These are phyloP conservation scores for Endocalyx cinctus DNA, from an alignment of 2,329 filamentous ascomycete genomes.

Conservation along the genomic window DNA sequence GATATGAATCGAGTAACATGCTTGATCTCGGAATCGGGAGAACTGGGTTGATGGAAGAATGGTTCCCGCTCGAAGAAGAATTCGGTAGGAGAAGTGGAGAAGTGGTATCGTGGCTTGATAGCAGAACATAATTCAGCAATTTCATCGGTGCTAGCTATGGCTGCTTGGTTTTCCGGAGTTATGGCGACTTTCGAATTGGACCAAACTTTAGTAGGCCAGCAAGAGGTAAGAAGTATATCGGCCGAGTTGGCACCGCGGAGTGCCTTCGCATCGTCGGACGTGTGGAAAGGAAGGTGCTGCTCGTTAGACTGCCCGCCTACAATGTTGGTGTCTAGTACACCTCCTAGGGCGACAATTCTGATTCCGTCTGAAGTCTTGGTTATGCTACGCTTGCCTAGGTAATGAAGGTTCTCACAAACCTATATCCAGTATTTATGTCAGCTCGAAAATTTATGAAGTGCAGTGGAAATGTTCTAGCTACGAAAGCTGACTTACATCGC, in stretches of 20 bases:
- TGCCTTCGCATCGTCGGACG: conserved; percentile 68
- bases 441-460: too few species aligned
- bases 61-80: conserved; percentile 89
- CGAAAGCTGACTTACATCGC: conserved; percentile 43
- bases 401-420: conserved; percentile 87
- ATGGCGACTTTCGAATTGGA: conserved; percentile 61
- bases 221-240: conserved; percentile 81
- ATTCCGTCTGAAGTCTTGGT: conserved; percentile 88
- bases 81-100: conserved; percentile 60
- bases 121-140: conserved; percentile 73
- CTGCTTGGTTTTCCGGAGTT: conserved; percentile 45
- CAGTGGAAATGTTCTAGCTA: too few species aligned
- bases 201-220: conserved; percentile 77
- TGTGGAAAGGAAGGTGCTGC: conserved; percentile 73
- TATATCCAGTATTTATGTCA: too few species aligned
- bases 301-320: conserved; percentile 62
- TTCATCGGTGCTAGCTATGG: conserved; percentile 55
- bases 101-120: conserved; percentile 89
- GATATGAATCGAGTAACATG: conserved; percentile 85
- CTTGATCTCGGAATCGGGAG: conserved; percentile 43
- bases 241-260: conserved; percentile 72
- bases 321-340: conserved; percentile 59
- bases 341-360: conserved; percentile 81
- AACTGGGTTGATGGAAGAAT: conserved; percentile 64
- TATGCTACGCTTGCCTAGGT: conserved; percentile 78